Conservation (phyloP, 352 stramenopile species). For the Phytopythium helicoides region DNA sequence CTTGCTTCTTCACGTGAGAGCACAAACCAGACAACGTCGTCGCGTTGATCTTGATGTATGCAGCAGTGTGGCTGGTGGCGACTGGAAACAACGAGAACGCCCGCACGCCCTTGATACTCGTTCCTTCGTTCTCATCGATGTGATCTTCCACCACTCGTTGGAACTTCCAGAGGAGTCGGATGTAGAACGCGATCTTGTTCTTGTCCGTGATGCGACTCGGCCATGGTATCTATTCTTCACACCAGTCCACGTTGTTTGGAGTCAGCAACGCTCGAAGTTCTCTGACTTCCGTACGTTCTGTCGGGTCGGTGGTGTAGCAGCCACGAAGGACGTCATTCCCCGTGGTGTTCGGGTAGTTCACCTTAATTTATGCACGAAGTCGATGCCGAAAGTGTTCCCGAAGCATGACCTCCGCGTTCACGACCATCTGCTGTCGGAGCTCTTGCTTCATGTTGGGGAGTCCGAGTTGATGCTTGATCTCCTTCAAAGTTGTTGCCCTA, state of each 20-base stretch:
- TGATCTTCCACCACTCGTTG: constrained; percentile 8
- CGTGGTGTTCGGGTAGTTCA: constrained; percentile 8
- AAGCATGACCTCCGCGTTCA: constrained; percentile 13
- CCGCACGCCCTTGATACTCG: constrained; percentile 4
- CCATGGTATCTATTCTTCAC: constrained; percentile 9
- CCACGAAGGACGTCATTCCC: constrained; percentile 1
- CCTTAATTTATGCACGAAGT: constrained; percentile 7
- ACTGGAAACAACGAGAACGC: constrained; percentile 13
- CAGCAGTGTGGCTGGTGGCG: not conserved
- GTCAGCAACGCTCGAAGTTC: constrained; percentile 8
- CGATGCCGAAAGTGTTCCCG: constrained; percentile 12
- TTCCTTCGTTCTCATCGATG: constrained; percentile 5
- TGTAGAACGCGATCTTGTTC: constrained; percentile 4
- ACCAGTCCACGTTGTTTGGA: constrained; percentile 3
- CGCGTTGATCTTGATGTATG: constrained; percentile 13
- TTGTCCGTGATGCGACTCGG: constrained; percentile 7
- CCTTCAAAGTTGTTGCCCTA: constrained; percentile 5
- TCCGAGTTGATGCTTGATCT: constrained; percentile 4
- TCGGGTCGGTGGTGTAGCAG: constrained; percentile 6
- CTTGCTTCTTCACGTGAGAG: too few species aligned
- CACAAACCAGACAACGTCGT: constrained; percentile 10
- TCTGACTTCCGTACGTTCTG: not conserved
- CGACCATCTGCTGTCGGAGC: constrained; percentile 8
- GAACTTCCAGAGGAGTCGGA: constrained; percentile 11
- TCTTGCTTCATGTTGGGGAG: constrained; percentile 1